A percentile compares a stretch with the other conserved stretches of the same genome.
Conservation (phyloP, 495 filamentous ascomycete genomes). For the Aspergillus nidulans region DNA sequence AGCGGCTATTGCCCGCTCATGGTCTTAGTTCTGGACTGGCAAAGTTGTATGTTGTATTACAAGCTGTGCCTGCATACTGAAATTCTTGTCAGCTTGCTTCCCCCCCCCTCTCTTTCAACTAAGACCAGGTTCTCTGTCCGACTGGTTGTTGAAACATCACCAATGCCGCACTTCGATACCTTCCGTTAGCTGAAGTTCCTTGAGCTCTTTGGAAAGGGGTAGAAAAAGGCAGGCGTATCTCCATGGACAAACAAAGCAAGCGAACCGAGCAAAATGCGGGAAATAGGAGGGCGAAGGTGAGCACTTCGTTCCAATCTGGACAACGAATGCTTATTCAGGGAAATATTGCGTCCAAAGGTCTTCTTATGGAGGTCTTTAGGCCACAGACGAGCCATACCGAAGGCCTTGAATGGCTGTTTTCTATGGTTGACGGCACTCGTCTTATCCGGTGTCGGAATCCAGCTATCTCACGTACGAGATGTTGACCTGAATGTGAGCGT, state of each 20-base stretch:
- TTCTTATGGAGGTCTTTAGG: slow-evolving; percentile 50
- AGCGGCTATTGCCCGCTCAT: neutral
- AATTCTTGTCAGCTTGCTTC: slow-evolving; percentile 20
- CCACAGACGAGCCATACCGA: slow-evolving; percentile 42
- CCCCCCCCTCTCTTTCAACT: too few species aligned
- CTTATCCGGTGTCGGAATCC: slow-evolving; percentile 24
- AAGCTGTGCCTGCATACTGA: slow-evolving; percentile 24
- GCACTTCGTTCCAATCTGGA: neutral
- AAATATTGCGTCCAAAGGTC: slow-evolving; percentile 51
- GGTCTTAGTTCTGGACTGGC: slow-evolving; percentile 11
- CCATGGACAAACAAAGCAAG: too few species aligned
- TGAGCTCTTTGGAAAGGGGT: too few species aligned
- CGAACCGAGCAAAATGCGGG: too few species aligned
- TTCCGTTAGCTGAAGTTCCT: slow-evolving; percentile 41
- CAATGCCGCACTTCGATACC: too few species aligned
- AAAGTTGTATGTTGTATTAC: slow-evolving; percentile 23
- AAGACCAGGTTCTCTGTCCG: slow-evolving; percentile 29
- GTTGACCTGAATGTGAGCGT: slow-evolving; percentile 19
- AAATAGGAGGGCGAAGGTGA: too few species aligned
- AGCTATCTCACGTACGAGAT: slow-evolving; percentile 16
- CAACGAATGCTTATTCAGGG: slow-evolving; percentile 21
- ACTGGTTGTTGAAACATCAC: too few species aligned
- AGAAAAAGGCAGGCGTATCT: too few species aligned
- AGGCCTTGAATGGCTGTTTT: slow-evolving; percentile 44
- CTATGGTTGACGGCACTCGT: slow-evolving; percentile 22